Evolutionary conservation across 495 filamentous ascomycete genomes (phyloP).

Genomic region (Trichoderma erinaceum): DNA sequence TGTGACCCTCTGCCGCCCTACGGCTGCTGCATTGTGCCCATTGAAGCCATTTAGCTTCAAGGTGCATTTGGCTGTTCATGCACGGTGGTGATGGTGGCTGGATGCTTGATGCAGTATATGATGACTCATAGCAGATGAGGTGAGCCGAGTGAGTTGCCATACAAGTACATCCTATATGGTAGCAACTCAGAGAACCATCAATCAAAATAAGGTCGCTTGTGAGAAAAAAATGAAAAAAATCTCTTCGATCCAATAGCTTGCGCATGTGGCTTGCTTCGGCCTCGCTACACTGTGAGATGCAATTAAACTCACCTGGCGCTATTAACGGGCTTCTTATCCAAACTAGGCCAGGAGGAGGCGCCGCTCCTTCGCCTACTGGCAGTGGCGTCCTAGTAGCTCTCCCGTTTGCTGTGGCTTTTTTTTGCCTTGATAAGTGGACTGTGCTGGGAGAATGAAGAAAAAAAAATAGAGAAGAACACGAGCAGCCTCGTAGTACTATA

Average conservation of each 20-base stretch:
- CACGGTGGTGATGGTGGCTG: no score
- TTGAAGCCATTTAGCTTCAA: no score
- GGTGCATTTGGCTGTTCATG: no score
- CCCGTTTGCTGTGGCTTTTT: neutral
- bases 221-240: no score
- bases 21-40: no score
- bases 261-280: neutral
- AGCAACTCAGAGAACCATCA: no score
- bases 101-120: no score
- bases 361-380: neutral
- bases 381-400: neutral
- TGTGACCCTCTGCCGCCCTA: neutral
- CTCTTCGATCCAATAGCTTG: neutral
- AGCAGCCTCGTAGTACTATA: no score
- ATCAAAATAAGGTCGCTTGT: no score
- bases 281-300: constrained; percentile 5
- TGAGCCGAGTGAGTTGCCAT: neutral
- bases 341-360: constrained; percentile 9
- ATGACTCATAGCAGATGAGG: neutral
- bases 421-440: neutral
- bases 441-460: no score
- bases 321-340: neutral
- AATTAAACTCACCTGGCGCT: constrained; percentile 14
- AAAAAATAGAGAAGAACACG: no score
- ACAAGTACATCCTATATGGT: no score